Base-by-base conservation (phyloP, 331 rosid genomes). In the Stylosanthes scabra region DNA sequence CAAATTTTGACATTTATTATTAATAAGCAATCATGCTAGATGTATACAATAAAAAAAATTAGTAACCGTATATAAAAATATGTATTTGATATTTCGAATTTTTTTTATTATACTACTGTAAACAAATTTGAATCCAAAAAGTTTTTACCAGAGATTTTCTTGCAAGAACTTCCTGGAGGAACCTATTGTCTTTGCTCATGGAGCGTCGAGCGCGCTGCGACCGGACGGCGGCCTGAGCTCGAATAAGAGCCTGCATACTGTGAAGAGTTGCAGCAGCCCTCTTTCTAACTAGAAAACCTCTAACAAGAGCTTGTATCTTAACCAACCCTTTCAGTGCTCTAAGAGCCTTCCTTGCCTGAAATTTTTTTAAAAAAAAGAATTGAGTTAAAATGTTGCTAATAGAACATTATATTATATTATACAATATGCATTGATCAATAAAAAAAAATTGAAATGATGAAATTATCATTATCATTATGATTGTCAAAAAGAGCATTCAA, bases 301-400 rank as follows among this genome's bases (percentile, higher is more conserved):
- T 82, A 34, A 95, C 97, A 37, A 95, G 94, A 16, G 99, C 99
- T 52, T 95, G 99, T 55, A 95, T 86, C 82, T 90, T 95, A 2
- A 95, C 99, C 55, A 95, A 79, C 70, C 98, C 99, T 76, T 83
- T 90, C 15, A 95, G 82, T 42, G 99, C 99, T 60, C 99, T 78
- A 29, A 88, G 88, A 6, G 99, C 99, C 78, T 90, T 95, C 42
- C 99, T 63, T 16, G 99, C 97, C 99, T 95, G 85, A 77, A 66
- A 80, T n/a, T n/a, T n/a, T 20, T 20, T 20, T 20, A 20, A 20
- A 20, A 20, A 20, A 0, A 4, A 3, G 20, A 66, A 40, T 42
- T 37, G 47, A 61, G 65, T 75, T 59, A 12, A 27, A 42, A 11
- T 66, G 71, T n/a, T 57, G 13, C 13, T 46, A 29, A 3, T 9